These are phyloP conservation scores for Rasamsonia emersonii DNA, from an alignment of 2,329 filamentous ascomycete genomes.

Conservation along the genomic window DNA sequence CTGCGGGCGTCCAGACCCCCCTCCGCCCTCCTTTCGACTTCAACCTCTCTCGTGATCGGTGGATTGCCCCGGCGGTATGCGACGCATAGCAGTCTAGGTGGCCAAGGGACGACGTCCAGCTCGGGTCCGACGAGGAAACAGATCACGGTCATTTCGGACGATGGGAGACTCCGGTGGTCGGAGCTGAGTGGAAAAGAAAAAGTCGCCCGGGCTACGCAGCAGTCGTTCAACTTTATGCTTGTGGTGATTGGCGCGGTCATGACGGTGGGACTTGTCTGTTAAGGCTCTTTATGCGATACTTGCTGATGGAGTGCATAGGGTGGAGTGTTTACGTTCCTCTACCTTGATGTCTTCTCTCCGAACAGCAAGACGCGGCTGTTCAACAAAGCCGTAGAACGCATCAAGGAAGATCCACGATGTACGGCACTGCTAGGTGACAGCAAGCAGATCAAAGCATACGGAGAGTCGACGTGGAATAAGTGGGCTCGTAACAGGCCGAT, in stretches of 20 bases:
- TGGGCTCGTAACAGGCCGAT: conserved; percentile 61
- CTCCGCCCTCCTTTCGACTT: too few relatives aligned
- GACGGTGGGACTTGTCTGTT: conserved; percentile 50
- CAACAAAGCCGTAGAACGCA: conserved; percentile 72
- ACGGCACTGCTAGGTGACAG: conserved; percentile 64
- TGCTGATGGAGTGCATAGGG: conserved; percentile 42
- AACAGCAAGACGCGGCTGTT: conserved; percentile 82
- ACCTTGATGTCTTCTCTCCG: conserved; percentile 71
- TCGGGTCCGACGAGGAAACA: conserved; percentile 51
- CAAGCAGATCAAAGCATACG: conserved; percentile 69
- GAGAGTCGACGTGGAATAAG: conserved; percentile 70
- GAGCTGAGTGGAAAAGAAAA: conserved; percentile 71
- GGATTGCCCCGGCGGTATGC: conserved; percentile 45
- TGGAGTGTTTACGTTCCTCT: conserved; percentile 70
- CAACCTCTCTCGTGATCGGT: not conserved
- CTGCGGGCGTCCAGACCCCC: conserved; percentile 1
- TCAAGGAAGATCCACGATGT: conserved; percentile 65
- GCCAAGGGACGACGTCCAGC: conserved; percentile 19
- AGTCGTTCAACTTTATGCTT: conserved; percentile 78
- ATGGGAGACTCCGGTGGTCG: conserved; percentile 72
- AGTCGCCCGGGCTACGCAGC: conserved; percentile 74
- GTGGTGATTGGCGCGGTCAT: conserved; percentile 65
- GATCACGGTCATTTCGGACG: conserved; percentile 79
- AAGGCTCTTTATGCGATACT: not conserved
- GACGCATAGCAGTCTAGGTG: conserved; percentile 44